A percentile compares a stretch with the other conserved stretches of the same genome.
Evolutionary conservation across 2,329 filamentous ascomycete species (phyloP).

Genomic region (Nemania sp.): DNA sequence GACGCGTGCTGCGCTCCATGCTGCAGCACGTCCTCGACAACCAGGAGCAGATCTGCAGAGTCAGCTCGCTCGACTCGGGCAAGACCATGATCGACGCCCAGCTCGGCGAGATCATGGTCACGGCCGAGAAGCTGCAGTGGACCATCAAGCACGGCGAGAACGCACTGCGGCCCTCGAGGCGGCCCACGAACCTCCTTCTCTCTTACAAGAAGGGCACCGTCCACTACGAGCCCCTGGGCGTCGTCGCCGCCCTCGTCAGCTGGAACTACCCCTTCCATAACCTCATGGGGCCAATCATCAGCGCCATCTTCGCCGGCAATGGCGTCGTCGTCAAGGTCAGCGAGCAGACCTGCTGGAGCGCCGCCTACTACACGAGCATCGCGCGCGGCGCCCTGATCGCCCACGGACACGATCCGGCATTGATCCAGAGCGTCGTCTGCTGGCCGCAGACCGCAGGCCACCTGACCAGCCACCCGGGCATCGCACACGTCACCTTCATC

Average conservation of each 20-base stretch:
- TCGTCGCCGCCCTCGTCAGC: slow-evolving; percentile 88
- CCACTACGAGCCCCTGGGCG: slow-evolving; percentile 87
- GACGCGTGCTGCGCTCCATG: slow-evolving; percentile 79
- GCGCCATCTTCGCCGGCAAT: slow-evolving; percentile 88
- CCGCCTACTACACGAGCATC: slow-evolving; percentile 78
- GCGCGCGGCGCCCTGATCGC: slow-evolving; percentile 77
- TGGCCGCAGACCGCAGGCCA: slow-evolving; percentile 82
- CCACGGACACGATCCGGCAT: slow-evolving; percentile 79
- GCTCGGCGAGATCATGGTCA: slow-evolving; percentile 93
- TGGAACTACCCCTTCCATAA: slow-evolving; percentile 99
- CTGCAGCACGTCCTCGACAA: slow-evolving; percentile 84
- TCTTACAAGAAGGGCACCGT: slow-evolving; percentile 93
- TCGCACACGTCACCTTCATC: slow-evolving; percentile 94
- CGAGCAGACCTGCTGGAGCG: slow-evolving; percentile 94
- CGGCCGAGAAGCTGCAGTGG: slow-evolving; percentile 92
- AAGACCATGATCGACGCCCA: slow-evolving; percentile 96
- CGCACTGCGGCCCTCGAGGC: slow-evolving; percentile 69
- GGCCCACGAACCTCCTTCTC: slow-evolving; percentile 92
- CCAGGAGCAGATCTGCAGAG: slow-evolving; percentile 81
- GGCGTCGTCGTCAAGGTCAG: slow-evolving; percentile 91
- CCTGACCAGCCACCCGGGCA: slow-evolving; percentile 81
- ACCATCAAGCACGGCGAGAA: slow-evolving; percentile 88
- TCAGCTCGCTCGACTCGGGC: slow-evolving; percentile 89
- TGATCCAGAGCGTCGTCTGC: slow-evolving; percentile 85
- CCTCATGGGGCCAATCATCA: slow-evolving; percentile 87